These are phyloP conservation scores for Bimuria novae-zelandiae DNA, from an alignment of 2,329 filamentous ascomycete species.

Conservation along the genomic window DNA sequence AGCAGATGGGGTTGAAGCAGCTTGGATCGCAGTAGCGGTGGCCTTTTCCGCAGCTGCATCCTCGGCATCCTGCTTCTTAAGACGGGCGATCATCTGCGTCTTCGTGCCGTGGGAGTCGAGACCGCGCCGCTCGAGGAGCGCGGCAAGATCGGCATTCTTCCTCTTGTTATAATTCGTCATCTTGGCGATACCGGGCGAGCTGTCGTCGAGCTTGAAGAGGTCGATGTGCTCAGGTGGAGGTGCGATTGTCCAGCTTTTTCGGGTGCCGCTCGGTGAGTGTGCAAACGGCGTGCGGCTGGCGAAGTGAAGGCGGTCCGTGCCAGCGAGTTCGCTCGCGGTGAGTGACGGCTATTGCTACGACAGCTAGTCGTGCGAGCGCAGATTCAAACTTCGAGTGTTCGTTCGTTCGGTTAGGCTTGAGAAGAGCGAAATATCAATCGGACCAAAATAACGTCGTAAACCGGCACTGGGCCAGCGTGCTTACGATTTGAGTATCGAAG, in stretches of 20 bases:
- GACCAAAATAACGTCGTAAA: no score
- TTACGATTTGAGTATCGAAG: no score
- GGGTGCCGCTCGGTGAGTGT: neutral
- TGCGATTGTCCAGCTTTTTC: no score
- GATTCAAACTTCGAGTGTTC: neutral
- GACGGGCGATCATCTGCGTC: constrained; percentile 9
- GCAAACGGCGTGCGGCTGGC: neutral
- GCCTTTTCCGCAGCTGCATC: neutral
- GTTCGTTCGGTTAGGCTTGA: no score
- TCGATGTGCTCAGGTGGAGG: no score
- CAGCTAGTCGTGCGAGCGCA: neutral
- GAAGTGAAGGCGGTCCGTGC: neutral
- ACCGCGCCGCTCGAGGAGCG: constrained; percentile 70
- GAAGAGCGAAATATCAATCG: no score
- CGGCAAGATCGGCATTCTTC: constrained; percentile 79
- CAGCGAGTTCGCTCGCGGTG: neutral
- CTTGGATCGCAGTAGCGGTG: neutral
- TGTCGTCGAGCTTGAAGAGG: no score
- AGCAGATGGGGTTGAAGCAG: neutral
- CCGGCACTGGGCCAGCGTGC: no score
- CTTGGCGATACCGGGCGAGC: constrained; percentile 10
- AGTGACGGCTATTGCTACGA: no score
- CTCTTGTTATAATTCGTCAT: constrained; percentile 68
- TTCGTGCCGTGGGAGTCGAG: constrained; percentile 47
- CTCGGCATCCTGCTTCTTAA: constrained; percentile 9